Evolutionary conservation across 2,329 filamentous ascomycete species (phyloP).

Genomic region (Plenodomus biglobosus): DNA sequence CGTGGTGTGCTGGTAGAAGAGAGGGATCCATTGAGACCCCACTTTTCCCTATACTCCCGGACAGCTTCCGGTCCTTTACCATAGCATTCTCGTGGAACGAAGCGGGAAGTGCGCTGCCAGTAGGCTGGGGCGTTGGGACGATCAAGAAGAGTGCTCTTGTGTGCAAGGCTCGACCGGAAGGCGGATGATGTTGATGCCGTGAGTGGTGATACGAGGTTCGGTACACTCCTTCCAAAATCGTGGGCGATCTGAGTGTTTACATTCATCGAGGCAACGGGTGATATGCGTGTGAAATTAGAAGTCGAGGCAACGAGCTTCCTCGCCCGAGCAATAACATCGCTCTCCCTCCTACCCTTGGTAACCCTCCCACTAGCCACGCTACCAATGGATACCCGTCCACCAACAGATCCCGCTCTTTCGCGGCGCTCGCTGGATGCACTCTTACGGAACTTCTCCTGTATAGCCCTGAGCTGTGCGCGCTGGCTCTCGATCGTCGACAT

Average conservation of each 20-base stretch:
- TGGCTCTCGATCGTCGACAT: not conserved
- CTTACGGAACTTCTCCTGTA: not conserved
- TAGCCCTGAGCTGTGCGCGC: not conserved
- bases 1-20: constrained; percentile 9
- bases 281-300: not conserved
- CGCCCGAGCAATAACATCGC: not conserved
- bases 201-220: constrained; percentile 4
- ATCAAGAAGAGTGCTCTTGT: too few species aligned
- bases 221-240: not conserved
- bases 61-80: constrained; percentile 38
- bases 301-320: not conserved
- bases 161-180: constrained; percentile 8
- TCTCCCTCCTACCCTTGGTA: not conserved
- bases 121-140: constrained; percentile 31
- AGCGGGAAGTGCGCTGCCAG: constrained; percentile 35
- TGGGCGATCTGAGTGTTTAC: constrained; percentile 1
- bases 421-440: not conserved
- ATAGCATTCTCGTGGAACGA: constrained; percentile 41
- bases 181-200: constrained; percentile 6
- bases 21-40: constrained; percentile 18
- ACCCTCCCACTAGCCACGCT: not conserved
- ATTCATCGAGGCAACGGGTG: constrained; percentile 4
- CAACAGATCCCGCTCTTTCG: not conserved
- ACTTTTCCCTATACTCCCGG: constrained; percentile 27
- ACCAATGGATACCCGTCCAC: not conserved